Percentiles rank a stretch among this genome's conserved stretches.
phyloP scores from a whole-genome alignment of 2,329 filamentous ascomycete species.

The Pseudophaeomoniella oleicola region DNA sequence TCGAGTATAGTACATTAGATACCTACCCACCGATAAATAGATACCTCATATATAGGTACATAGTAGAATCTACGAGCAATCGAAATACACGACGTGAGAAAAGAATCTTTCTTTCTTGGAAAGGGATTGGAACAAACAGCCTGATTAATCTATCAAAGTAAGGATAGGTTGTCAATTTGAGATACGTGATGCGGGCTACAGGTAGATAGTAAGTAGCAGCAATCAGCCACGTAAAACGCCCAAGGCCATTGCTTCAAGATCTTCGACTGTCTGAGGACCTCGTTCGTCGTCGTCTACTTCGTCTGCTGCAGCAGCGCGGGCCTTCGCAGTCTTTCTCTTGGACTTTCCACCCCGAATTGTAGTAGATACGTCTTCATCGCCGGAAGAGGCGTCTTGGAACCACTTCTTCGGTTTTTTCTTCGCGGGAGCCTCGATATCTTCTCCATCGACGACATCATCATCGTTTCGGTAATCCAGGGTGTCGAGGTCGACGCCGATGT shows the following conservation, averaged over 20 bases:
- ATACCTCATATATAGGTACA: no score
- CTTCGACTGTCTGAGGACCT: constrained; percentile 25
- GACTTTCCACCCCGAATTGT: constrained; percentile 6
- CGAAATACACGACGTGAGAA: no score
- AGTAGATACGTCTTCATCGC: constrained; percentile 12
- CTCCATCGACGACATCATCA: constrained; percentile 9
- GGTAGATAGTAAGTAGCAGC: no score
- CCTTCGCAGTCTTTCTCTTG: constrained; percentile 13
- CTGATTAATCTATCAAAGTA: no score
- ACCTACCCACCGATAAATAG: no score
- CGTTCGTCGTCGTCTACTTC: constrained; percentile 14
- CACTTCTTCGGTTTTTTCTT: constrained; percentile 27
- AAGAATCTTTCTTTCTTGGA: no score
- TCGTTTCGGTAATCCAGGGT: constrained; percentile 15
- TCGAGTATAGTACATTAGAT: no score
- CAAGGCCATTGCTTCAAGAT: constrained; percentile 31
- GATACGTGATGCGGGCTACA: no score
- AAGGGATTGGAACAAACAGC: no score
- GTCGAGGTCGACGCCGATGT: constrained; percentile 17
- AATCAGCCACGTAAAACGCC: constrained; percentile 13
- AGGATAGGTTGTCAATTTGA: no score
- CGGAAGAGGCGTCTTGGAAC: constrained; percentile 15
- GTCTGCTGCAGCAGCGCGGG: constrained; percentile 10
- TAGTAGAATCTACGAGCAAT: no score
- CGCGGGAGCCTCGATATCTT: constrained; percentile 11